phyloP scores from a whole-genome alignment of 2,329 filamentous ascomycete species.

The Taxawa tesnikishii region DNA sequence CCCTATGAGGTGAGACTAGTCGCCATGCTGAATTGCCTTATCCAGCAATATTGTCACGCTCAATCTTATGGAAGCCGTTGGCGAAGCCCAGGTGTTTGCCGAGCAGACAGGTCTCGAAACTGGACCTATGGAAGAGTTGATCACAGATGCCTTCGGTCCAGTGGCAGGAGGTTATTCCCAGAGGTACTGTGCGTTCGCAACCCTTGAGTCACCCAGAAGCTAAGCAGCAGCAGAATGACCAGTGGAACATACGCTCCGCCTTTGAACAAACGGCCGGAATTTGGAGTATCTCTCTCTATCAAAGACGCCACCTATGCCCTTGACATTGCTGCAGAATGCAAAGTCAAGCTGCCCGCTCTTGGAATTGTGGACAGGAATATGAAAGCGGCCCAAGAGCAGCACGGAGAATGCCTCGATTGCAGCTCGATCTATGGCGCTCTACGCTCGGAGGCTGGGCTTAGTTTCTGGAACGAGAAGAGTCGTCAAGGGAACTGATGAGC shows the following conservation, averaged over 20 bases:
- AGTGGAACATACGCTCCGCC: constrained; percentile 29
- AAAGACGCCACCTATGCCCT: constrained; percentile 10
- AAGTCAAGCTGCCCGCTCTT: constrained; percentile 7
- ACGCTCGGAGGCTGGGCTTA: constrained; percentile 3
- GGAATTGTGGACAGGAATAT: constrained; percentile 7
- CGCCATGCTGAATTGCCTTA: neutral
- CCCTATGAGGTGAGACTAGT: neutral
- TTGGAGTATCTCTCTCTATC: constrained; percentile 8
- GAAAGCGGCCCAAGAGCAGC: constrained; percentile 5
- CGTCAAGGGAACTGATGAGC: constrained; percentile 5
- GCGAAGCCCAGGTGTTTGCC: constrained; percentile 34
- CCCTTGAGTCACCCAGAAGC: neutral
- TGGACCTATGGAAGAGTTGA: constrained; percentile 28
- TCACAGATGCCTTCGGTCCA: constrained; percentile 30
- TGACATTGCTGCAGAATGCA: constrained; percentile 4
- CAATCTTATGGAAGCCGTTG: constrained; percentile 32
- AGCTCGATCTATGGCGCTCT: constrained; percentile 5
- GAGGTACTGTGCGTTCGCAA: constrained; percentile 13
- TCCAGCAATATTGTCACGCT: constrained; percentile 28
- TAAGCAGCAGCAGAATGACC: constrained; percentile 19
- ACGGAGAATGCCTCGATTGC: constrained; percentile 4
- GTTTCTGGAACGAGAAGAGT: constrained; percentile 6
- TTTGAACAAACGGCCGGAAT: constrained; percentile 11
- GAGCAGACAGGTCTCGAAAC: constrained; percentile 32
- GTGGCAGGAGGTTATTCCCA: constrained; percentile 30